Conservation (phyloP, 2,329 filamentous ascomycete species). For the Hypoxylon sp. region DNA sequence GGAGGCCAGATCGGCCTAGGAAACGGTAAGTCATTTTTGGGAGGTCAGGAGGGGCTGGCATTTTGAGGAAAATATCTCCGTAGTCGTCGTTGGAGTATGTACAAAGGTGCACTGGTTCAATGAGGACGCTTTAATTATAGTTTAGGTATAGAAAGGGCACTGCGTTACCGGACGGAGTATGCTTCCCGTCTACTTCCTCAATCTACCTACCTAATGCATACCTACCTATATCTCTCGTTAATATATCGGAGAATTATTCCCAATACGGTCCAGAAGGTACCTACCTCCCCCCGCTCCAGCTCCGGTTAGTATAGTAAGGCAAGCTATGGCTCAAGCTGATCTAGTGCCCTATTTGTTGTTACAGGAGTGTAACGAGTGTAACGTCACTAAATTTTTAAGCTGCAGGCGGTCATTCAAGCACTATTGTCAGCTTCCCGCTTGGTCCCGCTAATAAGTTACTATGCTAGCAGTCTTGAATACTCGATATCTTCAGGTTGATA, state of each 20-base stretch:
- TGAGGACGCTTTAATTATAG: not conserved
- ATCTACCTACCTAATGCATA: not conserved
- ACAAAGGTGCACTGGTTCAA: not conserved
- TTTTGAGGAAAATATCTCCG: slow-evolving; percentile 15
- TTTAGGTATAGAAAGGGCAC: slow-evolving; percentile 3
- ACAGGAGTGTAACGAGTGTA: not conserved
- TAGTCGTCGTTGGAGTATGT: not conserved
- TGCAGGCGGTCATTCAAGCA: not conserved
- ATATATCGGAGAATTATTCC: not conserved
- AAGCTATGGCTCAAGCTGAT: slow-evolving; percentile 2
- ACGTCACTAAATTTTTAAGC: not conserved
- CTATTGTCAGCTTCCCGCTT: not conserved
- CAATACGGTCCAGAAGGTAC: not conserved
- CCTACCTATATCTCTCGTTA: not conserved
- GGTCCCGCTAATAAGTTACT: not conserved
- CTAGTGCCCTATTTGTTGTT: not conserved
- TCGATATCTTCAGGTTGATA: not conserved
- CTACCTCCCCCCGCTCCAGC: not conserved
- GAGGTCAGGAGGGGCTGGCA: slow-evolving; percentile 46
- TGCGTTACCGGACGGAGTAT: slow-evolving; percentile 10
- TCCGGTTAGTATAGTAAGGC: not conserved
- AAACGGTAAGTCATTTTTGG: slow-evolving; percentile 78
- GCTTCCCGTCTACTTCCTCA: not conserved
- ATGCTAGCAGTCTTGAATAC: not conserved
- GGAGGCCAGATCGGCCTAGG: slow-evolving; percentile 78